Evolutionary conservation across 176 grass and related monocot genomes (phyloP).

Genomic region (Cenchrus americanus): DNA sequence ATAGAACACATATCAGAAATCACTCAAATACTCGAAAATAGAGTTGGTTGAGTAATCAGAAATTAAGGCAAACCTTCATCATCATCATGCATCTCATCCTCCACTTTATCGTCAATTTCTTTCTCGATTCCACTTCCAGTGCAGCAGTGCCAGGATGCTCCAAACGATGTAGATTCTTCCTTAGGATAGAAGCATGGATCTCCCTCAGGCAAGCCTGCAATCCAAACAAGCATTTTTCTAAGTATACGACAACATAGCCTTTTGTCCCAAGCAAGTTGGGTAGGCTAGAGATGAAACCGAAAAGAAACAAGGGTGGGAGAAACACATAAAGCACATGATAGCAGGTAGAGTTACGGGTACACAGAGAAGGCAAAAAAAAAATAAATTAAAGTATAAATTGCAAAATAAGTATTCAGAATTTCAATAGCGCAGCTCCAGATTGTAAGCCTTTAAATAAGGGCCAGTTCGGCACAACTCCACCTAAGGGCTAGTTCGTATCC

Average conservation of each 20-base stretch:
- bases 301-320: no score
- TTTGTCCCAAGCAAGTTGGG: no score
- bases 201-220: slow-evolving; percentile 84
- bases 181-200: slow-evolving; percentile 89
- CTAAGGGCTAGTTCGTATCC: no score
- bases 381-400: slow-evolving; percentile 16
- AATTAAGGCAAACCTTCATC: slow-evolving; percentile 63
- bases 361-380: no score
- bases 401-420: slow-evolving; percentile 28
- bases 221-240: not conserved
- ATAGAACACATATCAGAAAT: slow-evolving; percentile 43
- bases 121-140: slow-evolving; percentile 50
- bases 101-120: slow-evolving; percentile 48
- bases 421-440: slow-evolving; percentile 13
- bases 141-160: slow-evolving; percentile 63
- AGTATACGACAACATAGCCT: no score
- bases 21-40: slow-evolving; percentile 12
- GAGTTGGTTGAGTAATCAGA: slow-evolving; percentile 28
- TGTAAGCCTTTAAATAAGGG: slow-evolving; percentile 22
- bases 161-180: slow-evolving; percentile 85
- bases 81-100: slow-evolving; percentile 55
- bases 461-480: no score
- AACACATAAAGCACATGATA: no score
- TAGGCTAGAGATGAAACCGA: no score
- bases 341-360: no score